A percentile compares a stretch with the other conserved stretches of the same genome.
These are phyloP conservation scores for Alternaria ventricosa DNA, from an alignment of 2,329 filamentous ascomycete genomes.

Conservation along the genomic window DNA sequence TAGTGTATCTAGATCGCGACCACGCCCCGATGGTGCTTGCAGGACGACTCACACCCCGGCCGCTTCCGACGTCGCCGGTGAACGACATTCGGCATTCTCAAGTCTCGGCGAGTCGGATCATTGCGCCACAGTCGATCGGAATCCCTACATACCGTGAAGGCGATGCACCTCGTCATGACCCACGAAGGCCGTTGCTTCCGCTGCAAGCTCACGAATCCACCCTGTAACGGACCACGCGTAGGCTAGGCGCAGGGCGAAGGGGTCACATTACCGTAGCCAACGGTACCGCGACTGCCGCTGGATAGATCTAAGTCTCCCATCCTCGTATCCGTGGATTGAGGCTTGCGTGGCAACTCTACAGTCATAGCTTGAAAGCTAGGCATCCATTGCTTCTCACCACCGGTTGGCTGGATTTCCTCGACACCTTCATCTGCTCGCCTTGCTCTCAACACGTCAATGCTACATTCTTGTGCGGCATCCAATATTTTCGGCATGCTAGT, in stretches of 20 bases:
- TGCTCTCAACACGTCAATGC: neutral
- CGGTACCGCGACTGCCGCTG: slow-evolving; percentile 5
- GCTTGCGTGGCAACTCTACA: slow-evolving; percentile 5
- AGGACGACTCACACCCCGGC: slow-evolving; percentile 10
- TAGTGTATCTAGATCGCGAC: slow-evolving; percentile 9
- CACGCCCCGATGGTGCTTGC: slow-evolving; percentile 7
- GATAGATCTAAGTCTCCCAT: neutral
- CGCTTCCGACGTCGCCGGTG: slow-evolving; percentile 19
- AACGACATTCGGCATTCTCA: slow-evolving; percentile 13
- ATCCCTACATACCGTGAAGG: neutral
- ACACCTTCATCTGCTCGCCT: neutral
- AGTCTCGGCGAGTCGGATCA: slow-evolving; percentile 15
- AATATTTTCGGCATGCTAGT: neutral
- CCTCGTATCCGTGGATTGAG: neutral
- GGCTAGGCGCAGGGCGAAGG: slow-evolving; percentile 3
- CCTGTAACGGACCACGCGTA: slow-evolving; percentile 6
- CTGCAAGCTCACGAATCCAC: slow-evolving; percentile 3
- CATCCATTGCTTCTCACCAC: slow-evolving; percentile 7
- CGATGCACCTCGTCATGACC: slow-evolving; percentile 1
- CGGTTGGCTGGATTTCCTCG: slow-evolving; percentile 4
- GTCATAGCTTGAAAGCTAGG: slow-evolving; percentile 9
- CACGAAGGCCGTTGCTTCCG: slow-evolving; percentile 13
- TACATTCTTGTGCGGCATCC: neutral
- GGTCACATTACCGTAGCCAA: slow-evolving; percentile 1
- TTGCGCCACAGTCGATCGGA: slow-evolving; percentile 4